Conservation (phyloP, 192 early-diverging fungal species). For the Umbelopsis isabellina region DNA sequence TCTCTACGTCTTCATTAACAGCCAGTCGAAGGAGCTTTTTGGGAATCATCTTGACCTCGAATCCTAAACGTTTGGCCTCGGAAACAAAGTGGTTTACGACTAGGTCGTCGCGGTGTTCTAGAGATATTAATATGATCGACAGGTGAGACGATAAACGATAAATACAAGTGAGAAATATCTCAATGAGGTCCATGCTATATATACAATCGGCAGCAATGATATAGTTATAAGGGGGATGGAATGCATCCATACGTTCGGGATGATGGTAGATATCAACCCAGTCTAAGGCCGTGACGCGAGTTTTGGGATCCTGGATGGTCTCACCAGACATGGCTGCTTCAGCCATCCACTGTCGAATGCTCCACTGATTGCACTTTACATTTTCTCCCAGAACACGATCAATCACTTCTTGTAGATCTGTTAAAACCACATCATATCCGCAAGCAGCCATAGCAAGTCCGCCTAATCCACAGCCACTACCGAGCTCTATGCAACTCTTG, state of each 20-base stretch:
- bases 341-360: constrained; percentile 29
- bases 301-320: constrained; percentile 6
- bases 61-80: constrained; percentile 27
- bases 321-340: background rate
- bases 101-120: constrained; percentile 38
- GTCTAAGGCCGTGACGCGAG: constrained; percentile 27
- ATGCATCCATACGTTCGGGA: background rate
- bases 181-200: constrained; percentile 33
- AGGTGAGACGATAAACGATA: constrained; percentile 5
- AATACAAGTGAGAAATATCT: constrained; percentile 31
- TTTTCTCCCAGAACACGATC: constrained; percentile 29
- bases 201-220: constrained; percentile 42
- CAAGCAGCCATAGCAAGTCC: constrained; percentile 34
- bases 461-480: constrained; percentile 40
- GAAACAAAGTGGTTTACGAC: constrained; percentile 38
- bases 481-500: constrained; percentile 38
- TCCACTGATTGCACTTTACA: background rate
- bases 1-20: constrained; percentile 35
- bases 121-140: constrained; percentile 27
- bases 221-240: constrained; percentile 31
- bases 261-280: constrained; percentile 28
- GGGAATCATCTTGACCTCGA: constrained; percentile 28
- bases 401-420: constrained; percentile 34
- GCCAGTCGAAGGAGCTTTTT: constrained; percentile 24
- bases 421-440: constrained; percentile 32